These are phyloP conservation scores for Tremellales sp. DNA, from an alignment of 1,284 basidiomycete genomes.

Conservation along the genomic window DNA sequence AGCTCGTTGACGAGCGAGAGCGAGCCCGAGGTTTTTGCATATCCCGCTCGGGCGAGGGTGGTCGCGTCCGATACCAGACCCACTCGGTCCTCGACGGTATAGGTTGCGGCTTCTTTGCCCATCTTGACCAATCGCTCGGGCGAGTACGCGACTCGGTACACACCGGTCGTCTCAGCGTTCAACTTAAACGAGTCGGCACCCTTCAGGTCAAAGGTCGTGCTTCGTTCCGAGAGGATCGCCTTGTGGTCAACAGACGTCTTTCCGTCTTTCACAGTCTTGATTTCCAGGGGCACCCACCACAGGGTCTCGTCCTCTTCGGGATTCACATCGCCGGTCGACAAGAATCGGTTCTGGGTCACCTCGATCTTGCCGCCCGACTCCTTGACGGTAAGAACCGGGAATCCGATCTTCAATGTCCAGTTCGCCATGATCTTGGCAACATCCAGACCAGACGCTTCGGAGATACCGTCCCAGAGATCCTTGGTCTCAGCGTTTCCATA, in stretches of 20 bases:
- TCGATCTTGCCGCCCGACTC: constrained; percentile 66
- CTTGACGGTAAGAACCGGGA: constrained; percentile 81
- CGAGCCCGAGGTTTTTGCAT: constrained; percentile 69
- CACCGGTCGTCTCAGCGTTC: constrained; percentile 83
- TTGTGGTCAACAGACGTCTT: constrained; percentile 61
- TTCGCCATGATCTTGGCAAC: constrained; percentile 81
- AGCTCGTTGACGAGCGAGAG: constrained; percentile 68
- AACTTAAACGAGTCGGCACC: constrained; percentile 74
- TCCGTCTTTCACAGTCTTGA: constrained; percentile 65
- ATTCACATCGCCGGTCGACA: constrained; percentile 74
- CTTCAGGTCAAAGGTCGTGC: constrained; percentile 63
- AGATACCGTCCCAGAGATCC: constrained; percentile 87
- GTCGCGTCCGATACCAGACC: constrained; percentile 79
- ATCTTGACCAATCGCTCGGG: constrained; percentile 75
- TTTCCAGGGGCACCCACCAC: constrained; percentile 77
- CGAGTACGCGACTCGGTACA: constrained; percentile 83
- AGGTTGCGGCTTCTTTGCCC: constrained; percentile 72
- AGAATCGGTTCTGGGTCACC: constrained; percentile 86
- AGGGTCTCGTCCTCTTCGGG: constrained; percentile 85
- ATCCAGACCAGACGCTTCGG: constrained; percentile 70
- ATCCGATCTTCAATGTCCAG: constrained; percentile 88
- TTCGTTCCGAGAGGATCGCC: constrained; percentile 66
- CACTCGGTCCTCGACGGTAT: constrained; percentile 79
- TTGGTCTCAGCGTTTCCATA: constrained; percentile 81
- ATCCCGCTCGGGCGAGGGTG: constrained; percentile 74